A percentile compares a stretch with the other conserved stretches of the same genome.
phyloP scores from a whole-genome alignment of 2,329 filamentous ascomycete species.

The Diaporthe sp. region DNA sequence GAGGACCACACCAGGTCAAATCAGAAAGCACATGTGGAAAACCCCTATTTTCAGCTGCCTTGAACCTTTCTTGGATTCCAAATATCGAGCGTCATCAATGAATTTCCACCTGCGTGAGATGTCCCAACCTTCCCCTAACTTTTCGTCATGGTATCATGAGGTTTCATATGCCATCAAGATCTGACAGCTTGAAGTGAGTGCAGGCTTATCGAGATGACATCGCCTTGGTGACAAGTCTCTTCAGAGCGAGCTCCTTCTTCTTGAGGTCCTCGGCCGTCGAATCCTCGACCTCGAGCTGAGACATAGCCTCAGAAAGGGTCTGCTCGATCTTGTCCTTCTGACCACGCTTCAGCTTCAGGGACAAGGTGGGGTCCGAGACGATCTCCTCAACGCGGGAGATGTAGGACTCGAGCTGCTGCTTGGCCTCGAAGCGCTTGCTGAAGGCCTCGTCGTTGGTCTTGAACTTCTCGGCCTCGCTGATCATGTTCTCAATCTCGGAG shows the following conservation, averaged over 20 bases:
- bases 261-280: constrained; percentile 93
- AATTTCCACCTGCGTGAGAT: constrained; percentile 26
- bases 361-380: constrained; percentile 94
- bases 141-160: constrained; percentile 38
- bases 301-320: constrained; percentile 97
- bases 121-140: constrained; percentile 29
- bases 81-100: constrained; percentile 30
- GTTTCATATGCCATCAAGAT: background rate
- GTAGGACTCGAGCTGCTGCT: constrained; percentile 99
- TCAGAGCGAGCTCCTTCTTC: constrained; percentile 99
- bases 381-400: constrained; percentile 99
- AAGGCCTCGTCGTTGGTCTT: constrained; percentile 98
- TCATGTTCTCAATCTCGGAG: constrained; percentile 97
- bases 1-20: constrained; percentile 4
- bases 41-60: constrained; percentile 21
- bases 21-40: constrained; percentile 20
- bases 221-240: constrained; percentile 98
- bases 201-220: constrained; percentile 86
- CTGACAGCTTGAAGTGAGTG: constrained; percentile 14
- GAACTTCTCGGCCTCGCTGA: constrained; percentile 97
- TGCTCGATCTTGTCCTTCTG: constrained; percentile 99
- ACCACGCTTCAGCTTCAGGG: constrained; percentile 97
- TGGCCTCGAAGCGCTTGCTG: constrained; percentile 99
- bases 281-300: constrained; percentile 95
- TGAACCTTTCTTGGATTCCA: constrained; percentile 19